phyloP scores from a whole-genome alignment of 106 monocot species.

The Dioscorea dumetorum region DNA sequence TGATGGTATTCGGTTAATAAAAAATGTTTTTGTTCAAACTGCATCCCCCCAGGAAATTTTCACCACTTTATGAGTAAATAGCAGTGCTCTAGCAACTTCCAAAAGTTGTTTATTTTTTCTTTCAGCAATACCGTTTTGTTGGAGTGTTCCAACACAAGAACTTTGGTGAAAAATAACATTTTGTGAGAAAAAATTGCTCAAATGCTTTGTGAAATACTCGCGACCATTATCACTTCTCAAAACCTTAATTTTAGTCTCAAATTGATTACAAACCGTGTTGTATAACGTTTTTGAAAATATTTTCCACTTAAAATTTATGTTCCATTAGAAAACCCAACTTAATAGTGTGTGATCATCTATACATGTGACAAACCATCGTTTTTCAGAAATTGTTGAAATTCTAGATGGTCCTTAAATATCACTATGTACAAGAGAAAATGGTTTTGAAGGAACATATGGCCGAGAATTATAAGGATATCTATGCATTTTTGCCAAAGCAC shows the following conservation, averaged over 20 bases:
- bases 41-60: not conserved
- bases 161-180: not conserved
- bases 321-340: not conserved
- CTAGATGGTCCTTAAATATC: not conserved
- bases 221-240: not conserved
- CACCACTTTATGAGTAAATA: not conserved
- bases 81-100: not conserved
- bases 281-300: not conserved
- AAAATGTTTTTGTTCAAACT: not conserved
- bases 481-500: not conserved
- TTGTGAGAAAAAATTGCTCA: not conserved
- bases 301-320: not conserved
- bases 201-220: not conserved
- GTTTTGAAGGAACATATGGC: not conserved
- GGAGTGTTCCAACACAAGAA: not conserved
- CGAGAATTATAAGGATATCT: not conserved
- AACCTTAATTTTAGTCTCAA: not conserved
- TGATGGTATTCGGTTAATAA: not conserved
- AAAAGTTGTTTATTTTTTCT: not conserved
- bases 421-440: not conserved
- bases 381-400: not conserved
- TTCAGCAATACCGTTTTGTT: not conserved
- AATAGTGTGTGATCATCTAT: not conserved
- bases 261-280: not conserved
- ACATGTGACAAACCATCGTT: not conserved